Evolutionary conservation across 129 eudicot genomes (phyloP).

Genomic region (Helianthus annuus): DNA sequence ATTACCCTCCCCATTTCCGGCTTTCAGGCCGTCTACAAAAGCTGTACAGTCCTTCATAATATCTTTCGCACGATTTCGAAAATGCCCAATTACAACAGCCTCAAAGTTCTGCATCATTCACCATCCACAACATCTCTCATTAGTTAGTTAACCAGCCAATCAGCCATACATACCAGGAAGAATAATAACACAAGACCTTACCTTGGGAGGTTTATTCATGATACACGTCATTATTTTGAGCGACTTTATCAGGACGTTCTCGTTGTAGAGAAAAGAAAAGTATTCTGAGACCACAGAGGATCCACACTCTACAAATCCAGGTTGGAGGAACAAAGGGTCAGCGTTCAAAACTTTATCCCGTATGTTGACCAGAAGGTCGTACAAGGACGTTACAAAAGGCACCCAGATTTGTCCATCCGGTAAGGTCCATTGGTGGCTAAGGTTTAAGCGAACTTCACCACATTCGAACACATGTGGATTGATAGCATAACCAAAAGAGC

Average conservation of each 20-base stretch:
- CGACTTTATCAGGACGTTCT: too few relatives aligned
- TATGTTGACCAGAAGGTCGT: conserved; percentile 1
- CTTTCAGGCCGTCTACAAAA: neutral
- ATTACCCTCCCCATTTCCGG: neutral
- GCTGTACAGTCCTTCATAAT: neutral
- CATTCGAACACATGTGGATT: neutral
- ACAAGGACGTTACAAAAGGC: too few relatives aligned
- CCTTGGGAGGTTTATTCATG: too few relatives aligned
- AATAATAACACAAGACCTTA: too few relatives aligned
- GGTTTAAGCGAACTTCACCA: neutral
- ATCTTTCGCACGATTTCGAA: neutral
- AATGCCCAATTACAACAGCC: conserved; percentile 2
- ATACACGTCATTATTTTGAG: too few relatives aligned
- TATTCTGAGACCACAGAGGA: too few relatives aligned
- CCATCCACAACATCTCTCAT: too few relatives aligned
- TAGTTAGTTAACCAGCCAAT: too few relatives aligned
- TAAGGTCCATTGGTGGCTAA: neutral
- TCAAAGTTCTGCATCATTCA: neutral
- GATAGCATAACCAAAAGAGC: too few relatives aligned
- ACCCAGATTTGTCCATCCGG: too few relatives aligned
- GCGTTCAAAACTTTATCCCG: neutral
- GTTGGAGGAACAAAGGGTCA: neutral
- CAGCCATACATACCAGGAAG: too few relatives aligned
- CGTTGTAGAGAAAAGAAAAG: too few relatives aligned
- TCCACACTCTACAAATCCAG: neutral